Base-by-base conservation (phyloP, 768 basidiomycete species). In the Termitomyces sp. region DNA sequence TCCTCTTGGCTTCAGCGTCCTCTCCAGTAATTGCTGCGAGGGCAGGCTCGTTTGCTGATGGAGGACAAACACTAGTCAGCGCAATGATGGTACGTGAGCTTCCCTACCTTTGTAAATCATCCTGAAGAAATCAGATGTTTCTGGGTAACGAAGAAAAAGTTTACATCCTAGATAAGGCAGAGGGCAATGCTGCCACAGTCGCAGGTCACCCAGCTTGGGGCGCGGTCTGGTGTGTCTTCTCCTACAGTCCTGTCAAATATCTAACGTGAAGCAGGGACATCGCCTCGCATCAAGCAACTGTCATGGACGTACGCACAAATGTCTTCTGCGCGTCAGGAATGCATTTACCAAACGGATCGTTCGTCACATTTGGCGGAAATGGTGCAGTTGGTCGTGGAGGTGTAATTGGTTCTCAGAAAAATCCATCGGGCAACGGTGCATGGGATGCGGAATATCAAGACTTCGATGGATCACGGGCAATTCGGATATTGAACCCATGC, bases 131-230 rank as follows among this genome's bases (percentile, higher is more conserved):
- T 47, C 66, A 89, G 89, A 84, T 89, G 82, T 92, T 94, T 69
- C 72, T 94, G 51, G 92, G 90, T 32, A 90, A 87, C 60, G 74
- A 80, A 7, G 75, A 91, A 62, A 91, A 85, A 68, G 88, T 95
- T 34, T 95, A 95, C 72, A 89, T 95, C 21, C 74, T 95, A n/a
- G 94, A 97, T 77, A 97, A 97, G 75, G 84, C 86, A 1, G 91
- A 94, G 67, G 83, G 82, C 32, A 94, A 95, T 67, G 77, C 78
- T 3, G 81, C 81, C 4, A 72, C 78, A 62, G 78, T 93, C 59
- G 76, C 80, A 57, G 83, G 82, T 1, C 90, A 91, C 71, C 78
- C 91, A 11, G 87, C 87, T 1, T 89, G 87, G 83, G 90, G 83
- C 21, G 68, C 87, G 0, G 83, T 86, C 17, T 92, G 86, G 86